Evolutionary conservation across 345 rosid genomes (phyloP).

Genomic region (Camelina hispida): DNA sequence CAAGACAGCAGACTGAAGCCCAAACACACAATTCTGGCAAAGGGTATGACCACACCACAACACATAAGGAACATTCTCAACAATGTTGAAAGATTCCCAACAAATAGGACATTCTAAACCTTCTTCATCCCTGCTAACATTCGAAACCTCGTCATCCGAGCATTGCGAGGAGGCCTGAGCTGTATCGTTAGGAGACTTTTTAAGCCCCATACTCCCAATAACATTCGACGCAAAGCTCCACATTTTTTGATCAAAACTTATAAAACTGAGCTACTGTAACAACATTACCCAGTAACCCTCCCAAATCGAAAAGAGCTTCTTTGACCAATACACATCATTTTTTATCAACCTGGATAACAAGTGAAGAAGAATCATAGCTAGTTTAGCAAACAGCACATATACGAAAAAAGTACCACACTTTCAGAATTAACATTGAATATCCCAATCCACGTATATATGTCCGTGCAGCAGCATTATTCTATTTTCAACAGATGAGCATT

Average conservation of each 20-base stretch:
- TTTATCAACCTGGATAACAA: constrained; percentile 18
- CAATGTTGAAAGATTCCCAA: constrained; percentile 74
- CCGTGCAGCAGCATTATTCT: background rate
- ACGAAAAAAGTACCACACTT: background rate
- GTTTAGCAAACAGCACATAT: constrained; percentile 1
- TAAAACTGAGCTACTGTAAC: constrained; percentile 22
- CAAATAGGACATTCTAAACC: constrained; percentile 74
- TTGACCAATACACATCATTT: constrained; percentile 12
- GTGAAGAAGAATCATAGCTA: background rate
- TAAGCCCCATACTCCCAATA: constrained; percentile 46
- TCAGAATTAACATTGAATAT: background rate
- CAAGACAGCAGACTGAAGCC: constrained; percentile 59
- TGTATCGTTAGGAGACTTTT: constrained; percentile 36
- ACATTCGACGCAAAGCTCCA: constrained; percentile 53
- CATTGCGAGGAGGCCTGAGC: constrained; percentile 50
- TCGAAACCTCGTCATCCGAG: constrained; percentile 59
- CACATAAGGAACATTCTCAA: constrained; percentile 73
- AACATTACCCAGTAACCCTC: constrained; percentile 26
- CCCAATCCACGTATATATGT: background rate
- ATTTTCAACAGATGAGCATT: constrained; percentile 12
- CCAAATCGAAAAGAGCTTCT: constrained; percentile 17
- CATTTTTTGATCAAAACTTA: constrained; percentile 33
- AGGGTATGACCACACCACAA: constrained; percentile 78
- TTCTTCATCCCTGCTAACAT: constrained; percentile 49
- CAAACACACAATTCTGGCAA: constrained; percentile 66